Conservation (phyloP, 345 rosid genomes). For the Heritiera fomes region DNA sequence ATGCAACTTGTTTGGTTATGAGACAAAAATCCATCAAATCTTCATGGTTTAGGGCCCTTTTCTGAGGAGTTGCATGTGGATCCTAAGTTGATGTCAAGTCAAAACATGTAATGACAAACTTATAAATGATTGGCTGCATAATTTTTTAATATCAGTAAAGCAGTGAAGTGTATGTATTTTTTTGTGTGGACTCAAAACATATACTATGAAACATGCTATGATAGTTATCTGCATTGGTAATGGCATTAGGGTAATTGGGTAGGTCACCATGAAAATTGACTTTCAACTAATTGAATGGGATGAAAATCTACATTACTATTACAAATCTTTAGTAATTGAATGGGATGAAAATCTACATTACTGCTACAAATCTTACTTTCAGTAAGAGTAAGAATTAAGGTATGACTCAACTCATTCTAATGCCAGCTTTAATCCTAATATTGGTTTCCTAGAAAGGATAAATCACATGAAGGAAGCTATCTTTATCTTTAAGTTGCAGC, state of each 20-base stretch:
- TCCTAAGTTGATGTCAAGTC: conserved; percentile 10
- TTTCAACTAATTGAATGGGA: not conserved
- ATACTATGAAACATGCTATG: not conserved
- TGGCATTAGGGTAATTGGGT: not conserved
- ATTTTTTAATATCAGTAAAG: not conserved
- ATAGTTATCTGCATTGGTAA: not conserved
- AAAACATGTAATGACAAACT: not conserved
- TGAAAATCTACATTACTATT: not conserved
- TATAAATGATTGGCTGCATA: not conserved
- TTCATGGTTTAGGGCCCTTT: not conserved
- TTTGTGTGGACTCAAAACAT: not conserved
- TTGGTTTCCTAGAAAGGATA: not conserved
- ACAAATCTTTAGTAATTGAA: not conserved
- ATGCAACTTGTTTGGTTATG: not conserved
- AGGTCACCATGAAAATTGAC: not conserved
- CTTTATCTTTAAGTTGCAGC: not conserved
- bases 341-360: not conserved
- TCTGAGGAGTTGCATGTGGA: conserved; percentile 1
- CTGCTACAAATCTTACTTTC: not conserved
- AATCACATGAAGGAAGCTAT: not conserved
- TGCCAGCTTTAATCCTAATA: not conserved
- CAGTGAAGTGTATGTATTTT: not conserved
- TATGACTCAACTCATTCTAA: too few species aligned
- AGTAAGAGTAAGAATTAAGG: too few species aligned
- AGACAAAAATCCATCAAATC: conserved; percentile 10